Evolutionary conservation across 2,329 filamentous ascomycete genomes (phyloP), one percentile per base, ranked within the genome.

Genomic region (Talaromyces marneffei): DNA sequence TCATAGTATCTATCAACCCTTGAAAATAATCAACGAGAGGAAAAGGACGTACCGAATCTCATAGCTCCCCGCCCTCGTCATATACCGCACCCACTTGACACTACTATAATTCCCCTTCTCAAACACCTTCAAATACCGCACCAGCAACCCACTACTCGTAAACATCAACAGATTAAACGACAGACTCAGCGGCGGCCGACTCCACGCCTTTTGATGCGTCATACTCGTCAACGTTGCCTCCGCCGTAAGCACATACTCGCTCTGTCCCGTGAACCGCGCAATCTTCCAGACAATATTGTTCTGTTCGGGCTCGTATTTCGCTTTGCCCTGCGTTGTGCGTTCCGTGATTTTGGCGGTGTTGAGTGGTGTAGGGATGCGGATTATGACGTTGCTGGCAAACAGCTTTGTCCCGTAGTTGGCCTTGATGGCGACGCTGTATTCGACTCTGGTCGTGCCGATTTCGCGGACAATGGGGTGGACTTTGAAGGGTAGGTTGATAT

Each of bases 221-320:
- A 97, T 99, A 75, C 89, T 92, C 5, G 92, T 96, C 69, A 99
- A 80, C 59, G 89, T 89, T 44, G 94, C 94, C 77, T 99, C 95
- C 9, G 94, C 94, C 69, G 89, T 95, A 62, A 99, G 82, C 12
- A 99, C 93, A 66, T 89, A 99, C 77, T 99, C 94, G 77, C 89
- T 93, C 77, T 97, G 92, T n/a, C 94, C 94, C 0, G 92, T 94
- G 77, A 99, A 99, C n/a, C 94, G 85, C 12, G 92, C 89, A 67
- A 99, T 97, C 83, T 97, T 97, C 94, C 94, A 99, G 12, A 97
- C 89, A 66, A 99, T 97, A 71, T 93, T 91, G 80, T 99, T 99
- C 73, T 97, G 92, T 65, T 92, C 90, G 0, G 94, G 95, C 77
- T 99, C 95, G 77, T 99, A 99, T 77, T 97, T 97, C 62, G 94